Evolutionary conservation across 352 stramenopile genomes (phyloP).

Genomic region (Phytophthora niederhauseri): DNA sequence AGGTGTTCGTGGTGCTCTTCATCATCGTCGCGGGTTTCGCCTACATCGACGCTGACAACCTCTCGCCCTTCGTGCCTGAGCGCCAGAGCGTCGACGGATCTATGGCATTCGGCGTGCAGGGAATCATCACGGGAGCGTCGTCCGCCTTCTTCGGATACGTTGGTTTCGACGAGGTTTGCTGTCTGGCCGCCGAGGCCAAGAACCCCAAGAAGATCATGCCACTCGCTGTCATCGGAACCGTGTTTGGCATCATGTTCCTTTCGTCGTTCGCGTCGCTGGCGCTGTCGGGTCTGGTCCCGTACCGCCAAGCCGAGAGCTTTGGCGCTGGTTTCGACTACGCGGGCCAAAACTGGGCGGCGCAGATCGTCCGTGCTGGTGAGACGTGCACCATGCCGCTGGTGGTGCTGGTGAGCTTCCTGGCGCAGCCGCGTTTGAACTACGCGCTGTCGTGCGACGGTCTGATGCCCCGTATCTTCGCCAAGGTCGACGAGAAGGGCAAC

Average conservation of each 20-base stretch:
- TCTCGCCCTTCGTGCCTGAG: constrained; percentile 82
- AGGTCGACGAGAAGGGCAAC: constrained; percentile 81
- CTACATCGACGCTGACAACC: constrained; percentile 80
- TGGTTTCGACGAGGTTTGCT: constrained; percentile 95
- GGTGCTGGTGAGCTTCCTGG: constrained; percentile 93
- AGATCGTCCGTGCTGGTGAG: constrained; percentile 62
- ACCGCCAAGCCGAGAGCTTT: constrained; percentile 44
- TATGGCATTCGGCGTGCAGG: constrained; percentile 46
- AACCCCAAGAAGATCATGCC: constrained; percentile 85
- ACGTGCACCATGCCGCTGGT: constrained; percentile 93
- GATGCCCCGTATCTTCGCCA: constrained; percentile 91
- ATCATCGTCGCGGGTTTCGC: constrained; percentile 92
- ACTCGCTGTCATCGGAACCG: constrained; percentile 78
- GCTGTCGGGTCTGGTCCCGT: constrained; percentile 80
- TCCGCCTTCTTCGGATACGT: constrained; percentile 95
- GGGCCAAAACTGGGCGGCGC: constrained; percentile 45
- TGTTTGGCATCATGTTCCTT: constrained; percentile 80
- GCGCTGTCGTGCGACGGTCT: constrained; percentile 93
- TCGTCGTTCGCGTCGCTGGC: constrained; percentile 81
- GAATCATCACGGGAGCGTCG: constrained; percentile 81
- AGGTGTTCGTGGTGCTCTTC: constrained; percentile 89
- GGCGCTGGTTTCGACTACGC: constrained; percentile 50
- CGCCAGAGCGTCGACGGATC: constrained; percentile 34
- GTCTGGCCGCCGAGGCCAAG: constrained; percentile 83
- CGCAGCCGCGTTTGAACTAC: constrained; percentile 94